A percentile compares a stretch with the other conserved stretches of the same genome.
Evolutionary conservation across 257 asterid species (phyloP).

Genomic region (Salvia splendens): DNA sequence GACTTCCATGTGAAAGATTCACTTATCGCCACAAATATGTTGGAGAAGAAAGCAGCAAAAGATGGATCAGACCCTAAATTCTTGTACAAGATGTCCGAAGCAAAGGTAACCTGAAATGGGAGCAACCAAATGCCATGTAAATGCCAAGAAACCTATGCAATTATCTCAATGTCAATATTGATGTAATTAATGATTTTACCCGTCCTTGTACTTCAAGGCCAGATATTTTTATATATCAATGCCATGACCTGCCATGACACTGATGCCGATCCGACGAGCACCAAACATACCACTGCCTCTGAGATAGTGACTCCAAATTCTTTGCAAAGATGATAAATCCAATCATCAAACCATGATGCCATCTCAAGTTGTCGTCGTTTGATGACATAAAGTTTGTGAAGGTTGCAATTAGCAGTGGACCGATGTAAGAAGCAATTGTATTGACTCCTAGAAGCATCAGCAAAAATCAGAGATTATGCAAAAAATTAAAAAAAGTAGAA

Average conservation of each 20-base stretch:
- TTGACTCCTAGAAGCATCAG: conserved; percentile 53
- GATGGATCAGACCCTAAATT: conserved; percentile 77
- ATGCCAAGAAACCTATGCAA: conserved; percentile 77
- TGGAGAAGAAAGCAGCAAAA: conserved; percentile 64
- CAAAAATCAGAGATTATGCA: not conserved
- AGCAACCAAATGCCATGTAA: conserved; percentile 85
- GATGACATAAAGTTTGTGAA: conserved; percentile 69
- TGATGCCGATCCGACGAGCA: conserved; percentile 69
- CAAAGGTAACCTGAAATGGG: conserved; percentile 66
- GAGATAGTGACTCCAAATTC: conserved; percentile 74
- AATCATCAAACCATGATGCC: conserved; percentile 62
- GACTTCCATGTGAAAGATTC: conserved; percentile 73
- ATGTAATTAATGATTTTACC: conserved; percentile 63
- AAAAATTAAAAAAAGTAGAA: not conserved
- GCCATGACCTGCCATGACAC: conserved; percentile 73
- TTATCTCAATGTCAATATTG: conserved; percentile 80
- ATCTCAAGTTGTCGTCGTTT: conserved; percentile 43
- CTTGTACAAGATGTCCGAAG: conserved; percentile 58
- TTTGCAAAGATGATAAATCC: conserved; percentile 76
- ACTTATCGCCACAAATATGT: conserved; percentile 66
- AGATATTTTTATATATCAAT: conserved; percentile 63
- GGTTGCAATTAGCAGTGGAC: conserved; percentile 76
- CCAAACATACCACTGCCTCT: conserved; percentile 92
- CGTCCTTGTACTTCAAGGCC: conserved; percentile 47
- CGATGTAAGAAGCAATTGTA: conserved; percentile 71